Evolutionary conservation across 805 yeast species (phyloP).

Genomic region (Ogataea haglerorum): DNA sequence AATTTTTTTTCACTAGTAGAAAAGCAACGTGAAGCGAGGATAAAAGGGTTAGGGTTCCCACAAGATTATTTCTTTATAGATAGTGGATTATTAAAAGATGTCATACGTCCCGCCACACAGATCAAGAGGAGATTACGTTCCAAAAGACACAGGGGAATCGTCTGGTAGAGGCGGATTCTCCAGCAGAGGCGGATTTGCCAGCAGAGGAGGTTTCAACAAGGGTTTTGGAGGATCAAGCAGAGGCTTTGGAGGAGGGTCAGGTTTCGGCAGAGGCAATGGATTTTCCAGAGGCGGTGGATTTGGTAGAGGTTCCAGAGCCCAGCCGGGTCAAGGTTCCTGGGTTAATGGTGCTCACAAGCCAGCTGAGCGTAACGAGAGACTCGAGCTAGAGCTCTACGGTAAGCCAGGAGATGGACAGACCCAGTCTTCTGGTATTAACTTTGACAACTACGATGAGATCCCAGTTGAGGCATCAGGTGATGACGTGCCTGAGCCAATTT

Average conservation of each 20-base stretch:
- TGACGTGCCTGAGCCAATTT: constrained; percentile 89
- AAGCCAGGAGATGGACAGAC: constrained; percentile 64
- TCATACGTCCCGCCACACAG: constrained; percentile 50
- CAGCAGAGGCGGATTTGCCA: constrained; percentile 30
- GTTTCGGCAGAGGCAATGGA: constrained; percentile 34
- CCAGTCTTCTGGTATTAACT: constrained; percentile 96
- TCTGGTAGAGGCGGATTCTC: constrained; percentile 30
- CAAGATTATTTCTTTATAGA: constrained; percentile 12
- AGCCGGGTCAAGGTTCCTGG: constrained; percentile 70
- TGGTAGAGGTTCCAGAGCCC: constrained; percentile 35
- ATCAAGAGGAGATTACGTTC: constrained; percentile 30
- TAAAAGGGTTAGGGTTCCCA: constrained; percentile 11
- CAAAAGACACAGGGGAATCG: constrained; percentile 20
- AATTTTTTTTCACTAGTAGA: constrained; percentile 7
- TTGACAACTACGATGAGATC: constrained; percentile 97
- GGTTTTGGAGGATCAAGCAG: constrained; percentile 30
- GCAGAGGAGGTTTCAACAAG: constrained; percentile 23
- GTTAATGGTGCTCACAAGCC: constrained; percentile 86
- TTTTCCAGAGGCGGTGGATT: constrained; percentile 29
- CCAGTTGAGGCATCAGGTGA: constrained; percentile 98
- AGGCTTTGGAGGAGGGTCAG: constrained; percentile 35
- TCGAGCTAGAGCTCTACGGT: constrained; percentile 85
- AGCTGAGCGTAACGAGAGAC: constrained; percentile 62
- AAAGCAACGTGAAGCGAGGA: constrained; percentile 12
- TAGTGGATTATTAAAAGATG: constrained; percentile 19